Evolutionary conservation across 768 basidiomycete genomes (phyloP).

Genomic region (Leucocoprinus leucothites): DNA sequence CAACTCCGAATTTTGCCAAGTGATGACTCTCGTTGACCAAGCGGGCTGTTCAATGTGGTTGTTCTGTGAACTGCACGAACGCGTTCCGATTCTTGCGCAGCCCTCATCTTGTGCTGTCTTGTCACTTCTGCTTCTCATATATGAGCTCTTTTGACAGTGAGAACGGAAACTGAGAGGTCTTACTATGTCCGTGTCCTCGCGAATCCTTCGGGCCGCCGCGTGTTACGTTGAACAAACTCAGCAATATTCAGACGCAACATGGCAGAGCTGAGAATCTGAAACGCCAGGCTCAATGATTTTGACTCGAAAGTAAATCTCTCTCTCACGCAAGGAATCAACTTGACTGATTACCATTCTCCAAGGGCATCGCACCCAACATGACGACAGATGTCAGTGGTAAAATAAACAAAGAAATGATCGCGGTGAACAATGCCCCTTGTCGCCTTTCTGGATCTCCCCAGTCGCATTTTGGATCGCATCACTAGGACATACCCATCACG

Average conservation of each 20-base stretch:
- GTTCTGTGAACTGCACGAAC: not conserved
- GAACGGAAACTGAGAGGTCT: not conserved
- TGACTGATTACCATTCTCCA: conserved; percentile 2
- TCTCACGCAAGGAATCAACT: conserved; percentile 2
- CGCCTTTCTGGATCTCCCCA: not conserved
- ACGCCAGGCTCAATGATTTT: conserved; percentile 10
- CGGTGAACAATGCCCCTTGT: not conserved
- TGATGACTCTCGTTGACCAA: conserved; percentile 1
- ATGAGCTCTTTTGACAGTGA: not conserved
- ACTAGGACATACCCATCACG: not conserved
- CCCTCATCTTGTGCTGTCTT: not conserved
- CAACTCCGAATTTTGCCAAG: not conserved
- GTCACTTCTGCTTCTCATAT: not conserved
- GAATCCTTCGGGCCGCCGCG: not conserved
- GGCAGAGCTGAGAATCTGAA: conserved; percentile 3
- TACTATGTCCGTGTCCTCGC: not conserved
- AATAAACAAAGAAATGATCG: conserved; percentile 7
- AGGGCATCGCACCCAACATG: not conserved
- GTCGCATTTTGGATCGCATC: conserved; percentile 8
- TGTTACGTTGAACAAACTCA: conserved; percentile 1
- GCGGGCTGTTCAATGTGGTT: not conserved
- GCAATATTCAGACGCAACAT: not conserved
- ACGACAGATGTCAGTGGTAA: conserved; percentile 1
- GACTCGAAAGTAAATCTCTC: not conserved
- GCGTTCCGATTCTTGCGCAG: conserved; percentile 1